These are phyloP conservation scores for Penicillium rolfsii DNA, from an alignment of 2,329 filamentous ascomycete genomes.

Conservation along the genomic window DNA sequence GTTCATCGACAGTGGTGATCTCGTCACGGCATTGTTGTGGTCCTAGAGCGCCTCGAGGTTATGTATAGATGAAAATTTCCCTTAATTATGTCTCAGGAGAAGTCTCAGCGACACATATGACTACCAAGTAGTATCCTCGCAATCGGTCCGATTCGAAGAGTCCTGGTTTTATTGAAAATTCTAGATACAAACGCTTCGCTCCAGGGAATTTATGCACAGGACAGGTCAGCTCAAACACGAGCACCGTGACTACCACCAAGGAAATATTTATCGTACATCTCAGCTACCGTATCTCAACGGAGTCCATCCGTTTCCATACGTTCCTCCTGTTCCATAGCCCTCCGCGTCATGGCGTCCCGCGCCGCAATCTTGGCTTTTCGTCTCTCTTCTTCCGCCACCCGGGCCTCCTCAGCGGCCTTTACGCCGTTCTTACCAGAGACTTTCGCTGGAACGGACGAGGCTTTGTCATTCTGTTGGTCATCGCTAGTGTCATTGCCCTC, in stretches of 20 bases:
- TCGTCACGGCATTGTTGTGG: too few species aligned
- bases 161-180: not conserved
- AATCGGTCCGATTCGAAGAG: not conserved
- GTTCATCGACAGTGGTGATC: too few species aligned
- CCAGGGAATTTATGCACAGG: not conserved
- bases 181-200: not conserved
- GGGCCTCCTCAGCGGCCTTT: constrained; percentile 10
- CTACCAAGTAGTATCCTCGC: not conserved
- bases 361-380: constrained; percentile 40
- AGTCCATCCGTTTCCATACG: constrained; percentile 40
- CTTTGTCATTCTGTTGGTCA: constrained; percentile 10
- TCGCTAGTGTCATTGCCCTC: not conserved
- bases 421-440: not conserved
- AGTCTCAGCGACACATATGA: not conserved
- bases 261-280: not conserved
- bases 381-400: constrained; percentile 27
- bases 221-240: not conserved
- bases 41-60: too few species aligned
- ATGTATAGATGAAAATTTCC: too few species aligned
- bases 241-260: not conserved
- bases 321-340: constrained; percentile 46
- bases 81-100: too few species aligned
- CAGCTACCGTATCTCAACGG: constrained; percentile 18
- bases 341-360: constrained; percentile 39
- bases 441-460: constrained; percentile 1